Evolutionary conservation across 495 filamentous ascomycete species (phyloP).

Genomic region (Daldinia grandis): DNA sequence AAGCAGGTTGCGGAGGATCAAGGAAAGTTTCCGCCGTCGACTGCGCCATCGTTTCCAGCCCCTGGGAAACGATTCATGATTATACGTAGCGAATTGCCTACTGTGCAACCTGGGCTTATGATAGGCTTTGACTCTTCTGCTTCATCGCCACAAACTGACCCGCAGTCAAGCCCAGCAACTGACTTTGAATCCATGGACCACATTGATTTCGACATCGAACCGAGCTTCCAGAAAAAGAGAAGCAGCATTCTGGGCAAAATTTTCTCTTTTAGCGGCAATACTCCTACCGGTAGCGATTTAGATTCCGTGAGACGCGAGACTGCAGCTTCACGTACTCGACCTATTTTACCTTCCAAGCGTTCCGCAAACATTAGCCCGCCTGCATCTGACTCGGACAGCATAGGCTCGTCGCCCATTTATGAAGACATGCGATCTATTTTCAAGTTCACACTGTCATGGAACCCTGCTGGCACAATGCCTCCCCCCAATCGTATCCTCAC

Average conservation of each 20-base stretch:
- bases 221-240: conserved; percentile 63
- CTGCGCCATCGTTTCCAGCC: conserved; percentile 84
- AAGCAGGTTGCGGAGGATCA: conserved; percentile 68
- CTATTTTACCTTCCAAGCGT: conserved; percentile 29
- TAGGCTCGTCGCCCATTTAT: conserved; percentile 54
- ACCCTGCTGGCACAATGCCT: conserved; percentile 41
- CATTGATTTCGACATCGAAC: conserved; percentile 36
- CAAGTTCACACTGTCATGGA: conserved; percentile 54
- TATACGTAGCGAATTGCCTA: conserved; percentile 81
- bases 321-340: conserved; percentile 47
- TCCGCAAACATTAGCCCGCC: conserved; percentile 30
- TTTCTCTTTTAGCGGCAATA: conserved; percentile 59
- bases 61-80: conserved; percentile 93
- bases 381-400: conserved; percentile 51
- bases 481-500: conserved; percentile 60
- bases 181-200: conserved; percentile 45
- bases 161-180: conserved; percentile 30
- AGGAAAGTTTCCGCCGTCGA: conserved; percentile 69
- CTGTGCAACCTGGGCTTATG: conserved; percentile 58
- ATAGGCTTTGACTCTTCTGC: conserved; percentile 53
- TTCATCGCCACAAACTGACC: conserved; percentile 26
- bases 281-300: conserved; percentile 46
- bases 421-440: conserved; percentile 56
- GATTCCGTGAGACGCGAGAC: conserved; percentile 56
- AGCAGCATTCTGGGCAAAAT: conserved; percentile 78